These are phyloP conservation scores for Penicillium crystallinum DNA, from an alignment of 495 filamentous ascomycete genomes.

Conservation along the genomic window DNA sequence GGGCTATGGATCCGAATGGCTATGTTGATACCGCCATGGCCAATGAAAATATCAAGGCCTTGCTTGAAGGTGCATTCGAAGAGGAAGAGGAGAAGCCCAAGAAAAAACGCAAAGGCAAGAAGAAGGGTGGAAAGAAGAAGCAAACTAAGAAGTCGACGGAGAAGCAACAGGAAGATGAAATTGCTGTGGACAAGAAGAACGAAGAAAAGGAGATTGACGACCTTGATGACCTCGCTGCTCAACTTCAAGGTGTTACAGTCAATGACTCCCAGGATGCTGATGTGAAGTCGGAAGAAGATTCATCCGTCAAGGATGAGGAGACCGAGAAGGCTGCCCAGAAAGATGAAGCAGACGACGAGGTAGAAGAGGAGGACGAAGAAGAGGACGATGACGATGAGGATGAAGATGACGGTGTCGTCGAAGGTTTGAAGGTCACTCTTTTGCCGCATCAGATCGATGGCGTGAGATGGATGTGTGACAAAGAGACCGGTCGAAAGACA, in stretches of 20 bases:
- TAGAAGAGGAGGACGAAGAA: conserved; percentile 36
- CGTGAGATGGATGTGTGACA: conserved; percentile 86
- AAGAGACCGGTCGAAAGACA: conserved; percentile 75
- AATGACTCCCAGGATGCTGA: conserved; percentile 26
- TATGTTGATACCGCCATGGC: conserved; percentile 77
- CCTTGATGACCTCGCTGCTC: conserved; percentile 50
- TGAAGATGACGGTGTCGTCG: conserved; percentile 65
- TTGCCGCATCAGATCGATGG: conserved; percentile 91
- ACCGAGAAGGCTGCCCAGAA: conserved; percentile 25
- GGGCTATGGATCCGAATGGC: conserved; percentile 51
- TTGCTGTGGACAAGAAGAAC: conserved; percentile 14
- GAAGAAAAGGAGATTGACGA: conserved; percentile 28
- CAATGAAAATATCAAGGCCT: conserved; percentile 76
- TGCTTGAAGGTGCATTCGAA: conserved; percentile 82
- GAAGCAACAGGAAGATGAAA: conserved; percentile 41
- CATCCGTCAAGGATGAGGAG: conserved; percentile 7
- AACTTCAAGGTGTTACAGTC: conserved; percentile 56
- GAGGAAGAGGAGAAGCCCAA: conserved; percentile 64
- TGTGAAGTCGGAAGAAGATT: conserved; percentile 14
- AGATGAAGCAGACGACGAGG: conserved; percentile 53
- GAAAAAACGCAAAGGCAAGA: conserved; percentile 50
- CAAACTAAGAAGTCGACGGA: conserved; percentile 16
- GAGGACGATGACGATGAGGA: conserved; percentile 60
- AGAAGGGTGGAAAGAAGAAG: conserved; percentile 46
- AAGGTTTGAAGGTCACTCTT: conserved; percentile 80